phyloP scores from a whole-genome alignment of 2,329 filamentous ascomycete genomes.

The Verticillium tricorpus region DNA sequence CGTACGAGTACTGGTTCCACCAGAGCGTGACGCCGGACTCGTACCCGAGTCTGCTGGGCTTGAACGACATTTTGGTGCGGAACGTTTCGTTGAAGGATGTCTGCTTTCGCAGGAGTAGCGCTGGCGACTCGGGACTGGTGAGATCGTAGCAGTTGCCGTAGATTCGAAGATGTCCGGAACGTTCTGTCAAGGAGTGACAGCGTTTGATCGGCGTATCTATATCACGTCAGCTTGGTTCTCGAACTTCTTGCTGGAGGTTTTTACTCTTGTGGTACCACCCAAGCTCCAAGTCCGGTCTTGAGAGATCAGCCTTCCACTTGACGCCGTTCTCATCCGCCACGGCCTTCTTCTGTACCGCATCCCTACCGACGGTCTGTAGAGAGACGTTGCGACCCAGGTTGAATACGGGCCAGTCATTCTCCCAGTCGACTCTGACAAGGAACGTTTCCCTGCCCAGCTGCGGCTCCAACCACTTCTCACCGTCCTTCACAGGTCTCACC shows the following conservation, averaged over 20 bases:
- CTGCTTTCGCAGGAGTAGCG: constrained; percentile 52
- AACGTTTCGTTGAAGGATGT: constrained; percentile 36
- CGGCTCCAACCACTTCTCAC: constrained; percentile 28
- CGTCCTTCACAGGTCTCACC: constrained; percentile 30
- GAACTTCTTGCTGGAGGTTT: not conserved
- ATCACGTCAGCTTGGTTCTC: not conserved
- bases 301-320: constrained; percentile 29
- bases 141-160: constrained; percentile 49
- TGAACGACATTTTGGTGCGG: constrained; percentile 39
- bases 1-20: constrained; percentile 44
- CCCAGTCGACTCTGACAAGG: constrained; percentile 43
- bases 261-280: constrained; percentile 35
- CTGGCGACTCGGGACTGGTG: constrained; percentile 42
- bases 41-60: constrained; percentile 32
- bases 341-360: constrained; percentile 13
- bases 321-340: constrained; percentile 24
- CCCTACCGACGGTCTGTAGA: constrained; percentile 27
- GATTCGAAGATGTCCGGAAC: constrained; percentile 38
- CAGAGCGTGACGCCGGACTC: constrained; percentile 51
- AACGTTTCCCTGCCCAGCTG: constrained; percentile 41
- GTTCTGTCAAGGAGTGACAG: constrained; percentile 40
- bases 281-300: constrained; percentile 20
- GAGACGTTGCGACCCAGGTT: constrained; percentile 34
- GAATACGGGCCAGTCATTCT: constrained; percentile 46
- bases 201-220: constrained; percentile 42